Conservation (phyloP, 331 rosid genomes). For the Dryas integrifolia region DNA sequence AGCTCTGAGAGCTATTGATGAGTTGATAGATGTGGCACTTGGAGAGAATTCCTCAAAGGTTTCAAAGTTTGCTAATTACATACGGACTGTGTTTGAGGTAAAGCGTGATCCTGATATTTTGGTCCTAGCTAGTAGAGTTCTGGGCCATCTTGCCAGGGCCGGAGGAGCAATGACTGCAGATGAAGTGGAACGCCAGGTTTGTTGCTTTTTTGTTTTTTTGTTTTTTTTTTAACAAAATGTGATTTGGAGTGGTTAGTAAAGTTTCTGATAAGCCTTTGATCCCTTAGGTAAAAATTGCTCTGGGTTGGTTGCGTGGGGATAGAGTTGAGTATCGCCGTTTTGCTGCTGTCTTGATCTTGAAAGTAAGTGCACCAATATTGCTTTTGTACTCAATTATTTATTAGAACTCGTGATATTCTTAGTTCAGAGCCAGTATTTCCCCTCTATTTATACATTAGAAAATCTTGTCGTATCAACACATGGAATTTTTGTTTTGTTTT, state of each 20-base stretch:
- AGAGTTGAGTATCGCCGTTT: constrained; percentile 91
- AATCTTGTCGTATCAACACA: background rate
- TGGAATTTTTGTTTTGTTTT: background rate
- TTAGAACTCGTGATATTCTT: background rate
- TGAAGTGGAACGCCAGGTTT: constrained; percentile 94
- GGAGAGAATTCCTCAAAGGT: constrained; percentile 96
- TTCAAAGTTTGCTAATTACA: constrained; percentile 76
- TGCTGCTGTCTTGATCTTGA: constrained; percentile 90
- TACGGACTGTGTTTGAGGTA: constrained; percentile 73
- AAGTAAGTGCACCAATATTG: constrained; percentile 52
- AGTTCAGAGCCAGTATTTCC: background rate
- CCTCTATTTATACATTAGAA: background rate
- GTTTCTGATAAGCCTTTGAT: constrained; percentile 22
- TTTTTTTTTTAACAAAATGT: background rate
- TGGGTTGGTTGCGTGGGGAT: constrained; percentile 82
- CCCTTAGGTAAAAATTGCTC: constrained; percentile 70
- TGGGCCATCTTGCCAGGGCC: constrained; percentile 93
- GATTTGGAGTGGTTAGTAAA: constrained; percentile 14
- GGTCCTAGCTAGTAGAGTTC: constrained; percentile 87
- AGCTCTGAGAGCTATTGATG: constrained; percentile 93
- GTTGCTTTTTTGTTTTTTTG: constrained; percentile 1
- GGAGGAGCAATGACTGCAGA: constrained; percentile 99
- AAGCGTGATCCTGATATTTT: constrained; percentile 90
- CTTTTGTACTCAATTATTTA: constrained; percentile 1
- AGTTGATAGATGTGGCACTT: constrained; percentile 83